These are phyloP conservation scores for Aphanocladium album DNA, from an alignment of 2,329 filamentous ascomycete species.

Conservation along the genomic window DNA sequence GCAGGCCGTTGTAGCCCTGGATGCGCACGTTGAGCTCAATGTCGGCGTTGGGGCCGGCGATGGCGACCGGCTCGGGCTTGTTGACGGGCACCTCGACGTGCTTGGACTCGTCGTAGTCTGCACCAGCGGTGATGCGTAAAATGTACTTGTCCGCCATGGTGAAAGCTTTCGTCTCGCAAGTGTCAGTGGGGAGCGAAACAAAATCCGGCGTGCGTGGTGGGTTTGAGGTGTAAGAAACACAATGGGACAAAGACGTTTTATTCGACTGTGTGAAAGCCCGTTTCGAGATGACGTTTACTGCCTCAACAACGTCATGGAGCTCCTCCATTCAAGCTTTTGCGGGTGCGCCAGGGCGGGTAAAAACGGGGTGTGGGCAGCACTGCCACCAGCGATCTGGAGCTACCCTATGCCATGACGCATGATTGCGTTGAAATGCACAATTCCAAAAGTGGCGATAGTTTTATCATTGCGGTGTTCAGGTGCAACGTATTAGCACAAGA, in stretches of 20 bases:
- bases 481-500: too few relatives aligned
- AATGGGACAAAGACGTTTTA: background rate
- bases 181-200: background rate
- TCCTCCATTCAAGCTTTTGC: background rate
- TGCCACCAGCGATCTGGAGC: background rate
- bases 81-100: constrained; percentile 77
- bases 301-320: background rate
- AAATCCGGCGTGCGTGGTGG: too few relatives aligned
- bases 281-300: background rate
- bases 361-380: background rate
- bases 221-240: background rate
- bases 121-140: constrained; percentile 75
- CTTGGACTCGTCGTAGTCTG: constrained; percentile 65
- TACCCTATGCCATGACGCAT: background rate
- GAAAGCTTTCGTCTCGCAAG: background rate
- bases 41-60: constrained; percentile 60
- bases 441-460: background rate
- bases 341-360: background rate
- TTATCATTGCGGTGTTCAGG: background rate
- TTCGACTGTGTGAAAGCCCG: background rate
- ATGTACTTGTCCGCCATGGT: constrained; percentile 67
- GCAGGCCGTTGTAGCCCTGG: constrained; percentile 63
- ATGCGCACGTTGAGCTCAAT: constrained; percentile 71
- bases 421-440: background rate
- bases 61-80: constrained; percentile 52